These are phyloP conservation scores for Gigaspora rosea DNA, from an alignment of 192 early-diverging fungal species.

Conservation along the genomic window DNA sequence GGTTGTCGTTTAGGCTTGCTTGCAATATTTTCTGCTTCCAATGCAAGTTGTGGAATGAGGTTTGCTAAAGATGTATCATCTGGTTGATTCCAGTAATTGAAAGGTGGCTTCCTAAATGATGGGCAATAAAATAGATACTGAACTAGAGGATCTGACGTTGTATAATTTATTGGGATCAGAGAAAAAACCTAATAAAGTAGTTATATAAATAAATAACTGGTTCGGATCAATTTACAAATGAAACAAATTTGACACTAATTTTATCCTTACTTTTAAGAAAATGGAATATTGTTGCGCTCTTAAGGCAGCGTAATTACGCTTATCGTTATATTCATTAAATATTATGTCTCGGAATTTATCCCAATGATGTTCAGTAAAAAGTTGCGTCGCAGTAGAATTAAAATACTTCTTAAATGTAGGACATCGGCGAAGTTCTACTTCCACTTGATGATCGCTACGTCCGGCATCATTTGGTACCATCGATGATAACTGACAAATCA, in stretches of 20 bases:
- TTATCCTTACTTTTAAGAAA: not conserved
- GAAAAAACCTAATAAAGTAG: not conserved
- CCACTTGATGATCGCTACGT: not conserved
- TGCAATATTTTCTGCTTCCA: not conserved
- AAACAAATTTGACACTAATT: too few relatives aligned
- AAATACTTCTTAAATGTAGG: conserved; percentile 15
- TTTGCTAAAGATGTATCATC: not conserved
- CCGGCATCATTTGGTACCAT: conserved; percentile 14
- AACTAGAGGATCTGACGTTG: conserved; percentile 2
- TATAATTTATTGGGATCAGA: not conserved
- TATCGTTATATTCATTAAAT: conserved; percentile 2
- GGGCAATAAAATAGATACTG: not conserved
- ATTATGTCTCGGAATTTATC: not conserved
- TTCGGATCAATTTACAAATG: too few relatives aligned
- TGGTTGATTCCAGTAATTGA: not conserved
- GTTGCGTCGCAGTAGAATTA: not conserved
- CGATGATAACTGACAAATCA: not conserved
- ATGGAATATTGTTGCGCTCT: conserved; percentile 6
- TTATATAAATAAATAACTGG: too few relatives aligned
- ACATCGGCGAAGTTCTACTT: conserved; percentile 8
- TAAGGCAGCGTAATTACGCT: not conserved
- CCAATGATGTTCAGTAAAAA: conserved; percentile 16
- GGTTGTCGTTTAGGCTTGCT: not conserved
- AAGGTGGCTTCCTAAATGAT: conserved; percentile 20
- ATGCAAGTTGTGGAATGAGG: conserved; percentile 1